These are phyloP conservation scores for Domatiomyces catenatus DNA, from an alignment of 2,329 filamentous ascomycete genomes.

Conservation along the genomic window DNA sequence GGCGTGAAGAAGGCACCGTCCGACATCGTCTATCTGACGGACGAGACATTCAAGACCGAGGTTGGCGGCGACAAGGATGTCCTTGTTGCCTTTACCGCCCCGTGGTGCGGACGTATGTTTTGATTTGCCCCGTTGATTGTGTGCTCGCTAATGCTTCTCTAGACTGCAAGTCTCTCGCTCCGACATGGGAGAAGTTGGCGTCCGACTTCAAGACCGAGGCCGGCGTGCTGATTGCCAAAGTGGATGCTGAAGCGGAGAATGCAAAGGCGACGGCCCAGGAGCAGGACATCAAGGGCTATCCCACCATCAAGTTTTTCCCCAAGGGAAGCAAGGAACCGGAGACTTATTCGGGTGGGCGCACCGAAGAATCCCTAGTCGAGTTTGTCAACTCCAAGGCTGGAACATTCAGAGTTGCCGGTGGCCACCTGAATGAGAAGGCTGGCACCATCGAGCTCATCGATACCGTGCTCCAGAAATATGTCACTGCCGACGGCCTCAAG, in stretches of 20 bases:
- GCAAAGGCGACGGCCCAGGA: constrained; percentile 62
- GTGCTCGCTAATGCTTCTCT: constrained; percentile 4
- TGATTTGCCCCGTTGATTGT: constrained; percentile 3
- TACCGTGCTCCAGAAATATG: constrained; percentile 56
- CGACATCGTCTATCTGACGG: constrained; percentile 63
- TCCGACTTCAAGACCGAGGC: constrained; percentile 63
- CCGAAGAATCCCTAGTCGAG: constrained; percentile 57
- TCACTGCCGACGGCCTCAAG: constrained; percentile 37
- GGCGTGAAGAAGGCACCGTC: constrained; percentile 56
- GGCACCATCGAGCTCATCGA: constrained; percentile 74
- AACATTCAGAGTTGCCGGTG: constrained; percentile 69
- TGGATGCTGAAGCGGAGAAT: constrained; percentile 80
- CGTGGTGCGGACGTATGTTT: constrained; percentile 92
- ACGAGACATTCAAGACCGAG: constrained; percentile 58
- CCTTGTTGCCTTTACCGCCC: constrained; percentile 89
- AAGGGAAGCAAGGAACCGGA: constrained; percentile 60
- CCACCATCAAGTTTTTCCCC: constrained; percentile 96
- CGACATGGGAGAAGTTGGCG: constrained; percentile 77
- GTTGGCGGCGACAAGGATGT: constrained; percentile 80
- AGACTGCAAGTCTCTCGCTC: constrained; percentile 96
- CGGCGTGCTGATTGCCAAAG: constrained; percentile 76
- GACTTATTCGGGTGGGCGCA: constrained; percentile 59
- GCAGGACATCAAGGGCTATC: constrained; percentile 71
- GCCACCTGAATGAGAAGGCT: constrained; percentile 60
- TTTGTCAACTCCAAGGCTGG: constrained; percentile 84